Percentiles rank a stretch among this genome's conserved stretches.
Evolutionary conservation across 129 eudicot genomes (phyloP).

Genomic region (Sambucus nigra): DNA sequence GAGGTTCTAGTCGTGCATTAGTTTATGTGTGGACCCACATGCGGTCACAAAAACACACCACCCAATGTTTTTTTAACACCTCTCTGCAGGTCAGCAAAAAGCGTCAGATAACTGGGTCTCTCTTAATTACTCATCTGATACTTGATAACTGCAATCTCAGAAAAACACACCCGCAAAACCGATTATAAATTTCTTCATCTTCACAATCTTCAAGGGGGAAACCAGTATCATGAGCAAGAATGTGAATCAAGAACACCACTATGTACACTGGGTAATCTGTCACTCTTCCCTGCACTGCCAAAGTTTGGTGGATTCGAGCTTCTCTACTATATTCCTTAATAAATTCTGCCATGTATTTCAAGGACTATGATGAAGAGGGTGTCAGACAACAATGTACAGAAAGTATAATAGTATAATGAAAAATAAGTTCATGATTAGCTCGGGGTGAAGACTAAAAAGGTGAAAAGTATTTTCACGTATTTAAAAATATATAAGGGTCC

Average conservation of each 20-base stretch:
- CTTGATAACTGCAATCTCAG: background rate
- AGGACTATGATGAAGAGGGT: slow-evolving; percentile 31
- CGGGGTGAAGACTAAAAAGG: too few relatives aligned
- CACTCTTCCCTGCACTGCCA: slow-evolving; percentile 24
- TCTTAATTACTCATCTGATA: too few relatives aligned
- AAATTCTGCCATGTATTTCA: slow-evolving; percentile 59
- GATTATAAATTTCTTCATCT: slow-evolving; percentile 32
- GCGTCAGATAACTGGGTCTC: too few relatives aligned
- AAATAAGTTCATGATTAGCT: too few relatives aligned
- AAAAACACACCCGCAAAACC: slow-evolving; percentile 31
- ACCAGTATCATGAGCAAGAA: slow-evolving; percentile 72
- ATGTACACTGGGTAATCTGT: slow-evolving; percentile 54
- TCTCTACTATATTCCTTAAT: slow-evolving; percentile 35
- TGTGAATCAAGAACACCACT: slow-evolving; percentile 63
- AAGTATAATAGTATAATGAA: background rate
- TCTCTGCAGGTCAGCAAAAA: too few relatives aligned
- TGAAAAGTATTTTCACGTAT: too few relatives aligned
- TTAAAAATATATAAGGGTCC: too few relatives aligned
- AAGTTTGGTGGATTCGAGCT: slow-evolving; percentile 18
- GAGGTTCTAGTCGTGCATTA: too few relatives aligned
- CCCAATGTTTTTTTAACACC: too few relatives aligned
- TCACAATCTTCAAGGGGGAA: slow-evolving; percentile 48
- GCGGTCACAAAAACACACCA: too few relatives aligned
- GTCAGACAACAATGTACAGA: slow-evolving; percentile 1
- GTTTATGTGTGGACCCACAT: too few relatives aligned